Evolutionary conservation across 2,329 filamentous ascomycete genomes (phyloP).

Genomic region (Botryosphaeria dothidea): DNA sequence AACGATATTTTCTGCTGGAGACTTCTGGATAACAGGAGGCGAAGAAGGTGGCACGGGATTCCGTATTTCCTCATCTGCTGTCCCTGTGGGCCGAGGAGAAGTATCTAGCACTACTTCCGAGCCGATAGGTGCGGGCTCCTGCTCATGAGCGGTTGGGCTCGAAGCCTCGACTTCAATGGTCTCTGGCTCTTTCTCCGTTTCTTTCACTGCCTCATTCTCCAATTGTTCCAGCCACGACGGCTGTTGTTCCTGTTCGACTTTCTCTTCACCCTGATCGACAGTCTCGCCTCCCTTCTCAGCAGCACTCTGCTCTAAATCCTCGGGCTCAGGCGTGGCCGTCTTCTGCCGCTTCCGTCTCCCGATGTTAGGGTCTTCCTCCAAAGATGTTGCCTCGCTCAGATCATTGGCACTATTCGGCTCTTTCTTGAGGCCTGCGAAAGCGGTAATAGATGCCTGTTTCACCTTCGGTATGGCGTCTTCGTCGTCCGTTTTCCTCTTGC

Average conservation of each 20-base stretch:
- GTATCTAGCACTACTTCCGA: neutral
- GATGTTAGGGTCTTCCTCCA: conserved; percentile 33
- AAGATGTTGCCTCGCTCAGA: conserved; percentile 20
- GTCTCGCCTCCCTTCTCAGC: neutral
- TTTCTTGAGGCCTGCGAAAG: conserved; percentile 24
- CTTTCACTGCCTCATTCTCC: conserved; percentile 26
- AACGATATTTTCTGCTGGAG: neutral
- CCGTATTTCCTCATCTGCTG: neutral
- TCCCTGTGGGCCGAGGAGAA: neutral
- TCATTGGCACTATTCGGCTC: neutral
- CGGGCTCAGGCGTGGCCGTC: conserved; percentile 32
- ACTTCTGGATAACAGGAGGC: neutral
- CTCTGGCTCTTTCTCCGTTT: neutral
- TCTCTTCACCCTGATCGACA: neutral
- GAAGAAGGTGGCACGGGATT: neutral
- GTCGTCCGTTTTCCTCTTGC: conserved; percentile 7
- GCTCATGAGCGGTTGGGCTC: neutral
- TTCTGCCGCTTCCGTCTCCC: conserved; percentile 40
- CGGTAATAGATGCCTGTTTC: conserved; percentile 14
- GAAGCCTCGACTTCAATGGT: neutral
- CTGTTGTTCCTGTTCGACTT: neutral
- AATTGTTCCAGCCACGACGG: conserved; percentile 34
- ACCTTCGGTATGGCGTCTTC: neutral
- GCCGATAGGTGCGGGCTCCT: neutral
- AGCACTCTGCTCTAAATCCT: neutral